Evolutionary conservation across 83 land plant genomes (phyloP).

Genomic region (Picea abies): DNA sequence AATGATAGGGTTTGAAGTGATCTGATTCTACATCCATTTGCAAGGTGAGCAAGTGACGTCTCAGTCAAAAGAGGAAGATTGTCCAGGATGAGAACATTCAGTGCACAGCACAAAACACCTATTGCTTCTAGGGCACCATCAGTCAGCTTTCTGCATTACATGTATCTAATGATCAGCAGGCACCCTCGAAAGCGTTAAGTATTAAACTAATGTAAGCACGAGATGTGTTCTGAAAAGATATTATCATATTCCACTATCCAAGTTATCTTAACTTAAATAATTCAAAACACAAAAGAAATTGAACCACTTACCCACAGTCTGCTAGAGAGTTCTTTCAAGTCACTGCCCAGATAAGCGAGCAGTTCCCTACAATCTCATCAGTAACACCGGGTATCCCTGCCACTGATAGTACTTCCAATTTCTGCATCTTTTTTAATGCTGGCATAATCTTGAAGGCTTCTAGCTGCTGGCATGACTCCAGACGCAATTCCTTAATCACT

Average conservation of each 20-base stretch:
- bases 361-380: slow-evolving; percentile 47
- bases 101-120: slow-evolving; percentile 37
- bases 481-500: slow-evolving; percentile 40
- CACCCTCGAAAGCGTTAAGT: background rate
- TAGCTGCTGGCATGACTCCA: slow-evolving; percentile 54
- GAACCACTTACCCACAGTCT: slow-evolving; percentile 48
- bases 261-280: background rate
- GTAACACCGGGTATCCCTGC: slow-evolving; percentile 32
- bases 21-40: slow-evolving; percentile 43
- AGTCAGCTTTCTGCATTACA: slow-evolving; percentile 51
- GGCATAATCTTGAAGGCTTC: slow-evolving; percentile 53
- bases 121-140: slow-evolving; percentile 44
- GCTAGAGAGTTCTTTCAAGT: slow-evolving; percentile 43
- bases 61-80: slow-evolving; percentile 49
- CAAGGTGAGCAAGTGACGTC: slow-evolving; percentile 37
- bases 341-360: slow-evolving; percentile 21
- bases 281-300: background rate
- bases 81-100: slow-evolving; percentile 34
- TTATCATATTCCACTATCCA: background rate
- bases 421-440: slow-evolving; percentile 24
- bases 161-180: background rate
- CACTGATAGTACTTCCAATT: slow-evolving; percentile 50
- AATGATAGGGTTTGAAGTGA: slow-evolving; percentile 36
- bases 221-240: background rate
- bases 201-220: background rate